Evolutionary conservation across 495 filamentous ascomycete genomes (phyloP).

Genomic region (Penicillium fimorum): DNA sequence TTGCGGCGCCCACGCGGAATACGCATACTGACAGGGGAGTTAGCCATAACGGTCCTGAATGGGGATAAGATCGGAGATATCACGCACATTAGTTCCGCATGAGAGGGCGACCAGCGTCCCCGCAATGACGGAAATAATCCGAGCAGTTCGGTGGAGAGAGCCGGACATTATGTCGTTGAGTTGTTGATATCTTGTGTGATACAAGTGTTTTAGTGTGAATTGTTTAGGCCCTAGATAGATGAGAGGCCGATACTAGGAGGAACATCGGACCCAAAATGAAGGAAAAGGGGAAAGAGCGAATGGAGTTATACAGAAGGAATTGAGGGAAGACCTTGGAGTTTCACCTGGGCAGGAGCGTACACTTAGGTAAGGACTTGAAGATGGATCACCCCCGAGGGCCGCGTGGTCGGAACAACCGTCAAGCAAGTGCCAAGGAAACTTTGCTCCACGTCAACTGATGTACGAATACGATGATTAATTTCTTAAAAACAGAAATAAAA

Average conservation of each 20-base stretch:
- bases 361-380: conserved; percentile 11
- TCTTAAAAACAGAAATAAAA: neutral
- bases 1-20: conserved; percentile 96
- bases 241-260: conserved; percentile 7
- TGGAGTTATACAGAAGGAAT: conserved; percentile 4
- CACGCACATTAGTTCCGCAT: conserved; percentile 86
- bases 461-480: neutral
- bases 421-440: conserved; percentile 1
- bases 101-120: conserved; percentile 83
- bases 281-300: conserved; percentile 10
- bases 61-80: conserved; percentile 3
- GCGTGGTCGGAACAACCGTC: conserved; percentile 8
- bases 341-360: conserved; percentile 6
- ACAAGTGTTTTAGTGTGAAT: conserved; percentile 8
- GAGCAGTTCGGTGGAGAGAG: conserved; percentile 31
- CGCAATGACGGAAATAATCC: conserved; percentile 77
- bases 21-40: conserved; percentile 73
- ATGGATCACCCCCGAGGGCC: conserved; percentile 5
- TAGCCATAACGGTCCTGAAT: conserved; percentile 11
- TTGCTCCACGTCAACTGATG: conserved; percentile 8
- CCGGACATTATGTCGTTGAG: conserved; percentile 26
- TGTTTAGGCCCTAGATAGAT: conserved; percentile 8
- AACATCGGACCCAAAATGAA: conserved; percentile 19
- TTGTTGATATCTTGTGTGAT: conserved; percentile 4
- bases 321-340: conserved; percentile 2